Conservation (phyloP, 2,329 filamentous ascomycete species). For the Trematosphaeria pertusa region DNA sequence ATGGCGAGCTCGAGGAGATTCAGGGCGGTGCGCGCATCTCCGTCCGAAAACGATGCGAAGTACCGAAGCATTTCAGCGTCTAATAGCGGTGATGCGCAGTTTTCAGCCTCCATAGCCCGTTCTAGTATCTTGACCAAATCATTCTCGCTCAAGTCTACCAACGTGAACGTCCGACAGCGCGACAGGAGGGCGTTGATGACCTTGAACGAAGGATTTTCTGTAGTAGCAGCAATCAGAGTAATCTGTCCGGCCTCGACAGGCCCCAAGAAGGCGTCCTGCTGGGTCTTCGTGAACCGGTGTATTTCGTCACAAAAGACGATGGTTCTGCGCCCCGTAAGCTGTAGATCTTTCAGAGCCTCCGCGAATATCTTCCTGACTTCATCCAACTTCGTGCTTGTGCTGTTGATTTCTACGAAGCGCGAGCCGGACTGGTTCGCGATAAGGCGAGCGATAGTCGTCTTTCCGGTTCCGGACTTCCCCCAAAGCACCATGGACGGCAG, state of each 20-base stretch:
- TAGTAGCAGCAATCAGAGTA: slow-evolving; percentile 92
- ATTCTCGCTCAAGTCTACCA: slow-evolving; percentile 75
- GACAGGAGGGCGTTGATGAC: slow-evolving; percentile 87
- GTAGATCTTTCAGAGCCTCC: slow-evolving; percentile 81
- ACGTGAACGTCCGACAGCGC: slow-evolving; percentile 87
- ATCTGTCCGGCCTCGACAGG: slow-evolving; percentile 91
- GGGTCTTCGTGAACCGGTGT: slow-evolving; percentile 86
- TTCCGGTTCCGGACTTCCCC: slow-evolving; percentile 81
- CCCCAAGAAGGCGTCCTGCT: slow-evolving; percentile 93
- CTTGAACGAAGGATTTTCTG: slow-evolving; percentile 96
- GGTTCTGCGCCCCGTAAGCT: slow-evolving; percentile 84
- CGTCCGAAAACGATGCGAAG: slow-evolving; percentile 85
- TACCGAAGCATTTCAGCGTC: slow-evolving; percentile 81
- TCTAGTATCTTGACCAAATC: slow-evolving; percentile 76
- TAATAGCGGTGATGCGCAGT: slow-evolving; percentile 64
- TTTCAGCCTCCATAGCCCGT: slow-evolving; percentile 73
- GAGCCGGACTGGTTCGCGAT: slow-evolving; percentile 83
- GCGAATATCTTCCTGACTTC: slow-evolving; percentile 93
- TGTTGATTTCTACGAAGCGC: slow-evolving; percentile 95
- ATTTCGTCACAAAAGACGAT: slow-evolving; percentile 99
- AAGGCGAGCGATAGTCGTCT: slow-evolving; percentile 90
- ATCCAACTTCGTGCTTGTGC: slow-evolving; percentile 83
- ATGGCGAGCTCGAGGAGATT: slow-evolving; percentile 92
- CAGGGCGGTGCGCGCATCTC: slow-evolving; percentile 89
- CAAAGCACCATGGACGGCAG: slow-evolving; percentile 97